These are phyloP conservation scores for Pharus latifolius DNA, from an alignment of 176 grass and related monocot species.

Conservation along the genomic window DNA sequence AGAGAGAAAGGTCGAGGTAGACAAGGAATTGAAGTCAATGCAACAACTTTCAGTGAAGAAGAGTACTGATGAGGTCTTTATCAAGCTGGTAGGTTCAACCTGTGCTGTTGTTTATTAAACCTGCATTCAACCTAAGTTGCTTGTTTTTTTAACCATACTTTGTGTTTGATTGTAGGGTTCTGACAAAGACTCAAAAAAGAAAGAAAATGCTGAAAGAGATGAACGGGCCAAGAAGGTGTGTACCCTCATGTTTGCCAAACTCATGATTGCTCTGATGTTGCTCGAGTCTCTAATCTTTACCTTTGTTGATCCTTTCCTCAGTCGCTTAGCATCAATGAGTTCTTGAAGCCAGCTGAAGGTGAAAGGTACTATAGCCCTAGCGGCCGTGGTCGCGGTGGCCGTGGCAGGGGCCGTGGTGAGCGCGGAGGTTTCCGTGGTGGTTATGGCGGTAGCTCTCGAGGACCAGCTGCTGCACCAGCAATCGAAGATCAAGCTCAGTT, in stretches of 20 bases:
- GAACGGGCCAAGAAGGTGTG: conserved; percentile 57
- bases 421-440: conserved; percentile 15
- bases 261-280: not conserved
- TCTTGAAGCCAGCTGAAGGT: conserved; percentile 65
- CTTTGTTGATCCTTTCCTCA: not conserved
- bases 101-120: not conserved
- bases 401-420: conserved; percentile 54
- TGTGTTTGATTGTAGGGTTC: conserved; percentile 36
- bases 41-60: conserved; percentile 56
- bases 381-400: conserved; percentile 44
- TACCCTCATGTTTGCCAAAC: not conserved
- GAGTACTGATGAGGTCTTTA: conserved; percentile 47
- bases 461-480: not conserved
- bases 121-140: not conserved
- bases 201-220: conserved; percentile 47
- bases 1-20: conserved; percentile 70
- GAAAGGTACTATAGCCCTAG: conserved; percentile 37
- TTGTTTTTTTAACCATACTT: not conserved
- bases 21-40: conserved; percentile 68
- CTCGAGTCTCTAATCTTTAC: not conserved
- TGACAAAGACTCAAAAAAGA: conserved; percentile 74
- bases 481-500: conserved; percentile 67
- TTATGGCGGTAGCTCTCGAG: conserved; percentile 17
- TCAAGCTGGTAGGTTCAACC: conserved; percentile 45
- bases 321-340: conserved; percentile 77